Evolutionary conservation across 805 yeast genomes (phyloP), one percentile per base, ranked within the genome.

Genomic region (Scheffersomyces lignosus): DNA sequence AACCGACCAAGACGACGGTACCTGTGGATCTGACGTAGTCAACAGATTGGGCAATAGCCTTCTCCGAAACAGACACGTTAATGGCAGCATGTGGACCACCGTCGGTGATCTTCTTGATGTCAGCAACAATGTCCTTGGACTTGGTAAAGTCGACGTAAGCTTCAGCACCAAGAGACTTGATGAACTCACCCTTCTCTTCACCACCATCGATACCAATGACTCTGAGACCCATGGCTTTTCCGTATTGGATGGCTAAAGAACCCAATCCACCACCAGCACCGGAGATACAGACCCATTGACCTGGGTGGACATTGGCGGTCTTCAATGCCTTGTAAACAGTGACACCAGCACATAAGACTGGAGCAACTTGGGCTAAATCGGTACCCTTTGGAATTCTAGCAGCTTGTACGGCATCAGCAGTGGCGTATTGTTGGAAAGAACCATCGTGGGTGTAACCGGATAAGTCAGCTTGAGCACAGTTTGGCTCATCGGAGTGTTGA

Each of bases 201-300:
- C 87, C 87, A 61, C 86, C 87, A 56, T 83, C 90, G 49, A 83
- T 81, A 48, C 77, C 88, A 25, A 83, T 50, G 31, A 82, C 86
- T 51, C 74, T 59, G 64, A 69, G 70, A 53, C 90, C 91, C 84
- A 82, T 77, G 43, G 87, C 87, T 50, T 64, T 73, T 44, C 87
- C 89, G 64, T 81, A 83, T 66, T 83, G 89, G 51, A 83, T 70
- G 38, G 87, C 88, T 47, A 83, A 64, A 27, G 87, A 70, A 56
- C 90, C 91, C 62, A 83, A 74, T 56, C 91, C 90, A 61, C 90
- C 90, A 62, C 80, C 86, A 44, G 88, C 89, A 68, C 91, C 90
- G 39, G 87, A 78, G 42, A 83, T 70, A 43, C 80, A 78, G 48
- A 81, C 84, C 82, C 83, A 83, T 62, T 83, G 79, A 56, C 91